Conservation (phyloP, 2,329 filamentous ascomycete genomes). For the Ophiostoma ulmi region DNA sequence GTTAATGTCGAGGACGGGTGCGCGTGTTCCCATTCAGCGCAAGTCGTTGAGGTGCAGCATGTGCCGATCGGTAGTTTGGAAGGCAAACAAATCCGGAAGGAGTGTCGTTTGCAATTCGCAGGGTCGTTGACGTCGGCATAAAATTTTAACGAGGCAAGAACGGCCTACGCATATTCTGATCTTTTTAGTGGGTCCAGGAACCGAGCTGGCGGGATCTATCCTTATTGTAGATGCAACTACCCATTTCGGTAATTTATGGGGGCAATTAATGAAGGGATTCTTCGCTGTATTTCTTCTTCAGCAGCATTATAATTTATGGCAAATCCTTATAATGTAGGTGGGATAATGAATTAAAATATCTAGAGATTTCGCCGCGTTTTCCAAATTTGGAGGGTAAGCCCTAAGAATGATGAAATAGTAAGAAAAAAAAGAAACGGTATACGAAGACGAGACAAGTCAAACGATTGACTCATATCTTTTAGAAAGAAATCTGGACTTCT, state of each 20-base stretch:
- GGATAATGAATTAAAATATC: too few species aligned
- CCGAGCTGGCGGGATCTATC: constrained; percentile 1
- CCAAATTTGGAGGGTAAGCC: too few species aligned
- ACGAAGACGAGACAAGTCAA: too few species aligned
- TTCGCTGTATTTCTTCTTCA: too few species aligned
- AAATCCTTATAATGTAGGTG: too few species aligned
- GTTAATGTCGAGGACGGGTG: background rate
- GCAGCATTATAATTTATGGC: too few species aligned
- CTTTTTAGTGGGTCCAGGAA: constrained; percentile 19
- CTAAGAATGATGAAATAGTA: too few species aligned
- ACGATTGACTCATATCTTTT: too few species aligned
- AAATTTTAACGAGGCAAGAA: constrained; percentile 25
- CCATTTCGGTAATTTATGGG: background rate
- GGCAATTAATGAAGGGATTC: background rate
- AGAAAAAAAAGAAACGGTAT: too few species aligned
- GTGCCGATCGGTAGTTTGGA: background rate
- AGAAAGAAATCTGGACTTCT: too few species aligned
- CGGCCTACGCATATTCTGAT: constrained; percentile 20
- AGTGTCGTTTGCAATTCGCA: background rate
- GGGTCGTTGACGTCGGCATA: background rate
- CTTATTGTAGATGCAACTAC: background rate
- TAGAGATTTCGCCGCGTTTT: too few species aligned
- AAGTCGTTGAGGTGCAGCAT: background rate
- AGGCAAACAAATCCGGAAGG: background rate
- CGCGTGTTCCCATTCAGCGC: constrained; percentile 10